Evolutionary conservation across 345 rosid species (phyloP).

Genomic region (Odontarrhena argentea): DNA sequence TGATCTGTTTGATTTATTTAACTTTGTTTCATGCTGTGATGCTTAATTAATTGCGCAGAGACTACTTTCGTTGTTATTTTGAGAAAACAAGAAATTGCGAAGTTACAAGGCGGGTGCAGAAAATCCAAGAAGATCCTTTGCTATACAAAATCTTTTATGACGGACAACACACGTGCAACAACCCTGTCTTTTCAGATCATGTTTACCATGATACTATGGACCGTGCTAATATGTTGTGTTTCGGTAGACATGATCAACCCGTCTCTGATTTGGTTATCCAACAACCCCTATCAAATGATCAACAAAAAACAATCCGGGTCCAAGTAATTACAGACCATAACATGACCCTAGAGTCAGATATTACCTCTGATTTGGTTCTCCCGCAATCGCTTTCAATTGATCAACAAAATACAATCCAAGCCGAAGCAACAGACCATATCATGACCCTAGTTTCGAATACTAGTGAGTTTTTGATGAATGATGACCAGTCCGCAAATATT

Average conservation of each 20-base stretch:
- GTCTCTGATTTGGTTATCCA: no score
- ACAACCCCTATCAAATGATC: no score
- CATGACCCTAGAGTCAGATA: constrained; percentile 16
- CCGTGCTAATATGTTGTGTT: not conserved
- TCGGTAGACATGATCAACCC: no score
- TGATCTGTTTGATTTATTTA: not conserved
- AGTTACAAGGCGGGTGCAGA: constrained; percentile 49
- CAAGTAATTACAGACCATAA: not conserved
- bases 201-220: not conserved
- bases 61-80: constrained; percentile 46
- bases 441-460: no score
- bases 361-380: no score
- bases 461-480: constrained; percentile 1
- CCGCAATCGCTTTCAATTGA: no score
- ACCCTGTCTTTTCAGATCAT: not conserved
- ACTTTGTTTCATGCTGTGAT: no score
- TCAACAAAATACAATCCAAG: no score
- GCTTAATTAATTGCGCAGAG: constrained; percentile 17
- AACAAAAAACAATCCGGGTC: not conserved
- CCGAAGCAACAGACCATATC: no score
- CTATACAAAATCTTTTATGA: constrained; percentile 35
- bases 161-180: constrained; percentile 38
- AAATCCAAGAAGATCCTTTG: constrained; percentile 25
- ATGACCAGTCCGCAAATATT: not conserved
- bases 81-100: constrained; percentile 37